phyloP scores from a whole-genome alignment of 192 early-diverging fungal species.

The Chytriomyces confervae region DNA sequence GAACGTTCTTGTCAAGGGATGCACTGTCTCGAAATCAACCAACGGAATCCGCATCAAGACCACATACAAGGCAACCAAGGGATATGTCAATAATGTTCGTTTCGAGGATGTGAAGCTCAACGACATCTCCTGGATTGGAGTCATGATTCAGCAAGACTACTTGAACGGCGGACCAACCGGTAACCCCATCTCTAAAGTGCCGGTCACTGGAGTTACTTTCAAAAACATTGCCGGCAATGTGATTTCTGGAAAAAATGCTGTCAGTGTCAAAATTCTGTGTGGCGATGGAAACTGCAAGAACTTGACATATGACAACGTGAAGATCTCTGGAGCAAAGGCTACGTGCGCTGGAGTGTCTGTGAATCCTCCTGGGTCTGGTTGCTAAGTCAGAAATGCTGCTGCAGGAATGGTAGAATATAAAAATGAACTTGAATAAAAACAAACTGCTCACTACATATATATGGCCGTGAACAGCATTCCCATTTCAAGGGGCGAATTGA shows the following conservation, averaged over 20 bases:
- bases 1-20: constrained; percentile 43
- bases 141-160: constrained; percentile 58
- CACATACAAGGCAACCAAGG: constrained; percentile 44
- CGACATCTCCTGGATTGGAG: constrained; percentile 41
- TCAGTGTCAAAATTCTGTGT: constrained; percentile 6
- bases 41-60: constrained; percentile 59
- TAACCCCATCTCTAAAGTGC: constrained; percentile 39
- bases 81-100: constrained; percentile 50
- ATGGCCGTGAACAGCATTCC: no score
- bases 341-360: no score
- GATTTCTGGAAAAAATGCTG: neutral
- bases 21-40: constrained; percentile 34
- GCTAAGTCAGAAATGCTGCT: no score
- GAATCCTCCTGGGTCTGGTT: no score
- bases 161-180: constrained; percentile 48
- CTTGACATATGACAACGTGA: neutral
- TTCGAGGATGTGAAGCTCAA: constrained; percentile 50
- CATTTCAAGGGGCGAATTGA: no score
- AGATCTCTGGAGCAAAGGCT: neutral
- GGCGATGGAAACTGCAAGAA: neutral
- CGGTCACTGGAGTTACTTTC: constrained; percentile 47
- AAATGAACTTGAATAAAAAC: no score
- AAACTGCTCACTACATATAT: no score
- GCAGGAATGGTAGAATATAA: no score
- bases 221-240: constrained; percentile 15